These are phyloP conservation scores for Petrea volubilis DNA, from an alignment of 257 asterid species.

Conservation along the genomic window DNA sequence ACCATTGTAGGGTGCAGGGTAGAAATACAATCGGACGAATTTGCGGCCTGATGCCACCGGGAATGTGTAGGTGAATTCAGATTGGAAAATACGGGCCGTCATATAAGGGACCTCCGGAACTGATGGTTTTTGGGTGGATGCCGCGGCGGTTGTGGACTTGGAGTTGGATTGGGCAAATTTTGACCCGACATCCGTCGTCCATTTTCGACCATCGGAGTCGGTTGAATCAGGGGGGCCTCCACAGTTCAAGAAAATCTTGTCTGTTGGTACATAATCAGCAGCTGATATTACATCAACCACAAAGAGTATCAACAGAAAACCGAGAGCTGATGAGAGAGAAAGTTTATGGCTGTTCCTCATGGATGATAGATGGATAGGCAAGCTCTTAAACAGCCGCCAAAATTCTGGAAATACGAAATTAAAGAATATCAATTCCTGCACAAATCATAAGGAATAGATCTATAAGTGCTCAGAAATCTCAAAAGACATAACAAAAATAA, in stretches of 20 bases:
- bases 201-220: slow-evolving; percentile 67
- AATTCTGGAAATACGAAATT: slow-evolving; percentile 3
- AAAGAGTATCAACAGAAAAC: slow-evolving; percentile 19
- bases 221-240: slow-evolving; percentile 73
- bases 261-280: slow-evolving; percentile 64
- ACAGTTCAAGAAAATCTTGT: slow-evolving; percentile 73
- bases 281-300: slow-evolving; percentile 32
- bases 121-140: slow-evolving; percentile 68
- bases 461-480: slow-evolving; percentile 1
- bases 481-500: neutral
- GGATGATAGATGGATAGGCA: neutral
- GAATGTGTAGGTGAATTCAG: slow-evolving; percentile 76
- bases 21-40: slow-evolving; percentile 80
- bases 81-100: slow-evolving; percentile 78
- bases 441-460: slow-evolving; percentile 11
- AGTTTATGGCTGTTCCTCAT: slow-evolving; percentile 27
- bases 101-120: slow-evolving; percentile 82
- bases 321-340: neutral
- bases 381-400: slow-evolving; percentile 14
- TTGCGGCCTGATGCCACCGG: slow-evolving; percentile 81
- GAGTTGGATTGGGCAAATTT: slow-evolving; percentile 48
- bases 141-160: slow-evolving; percentile 53
- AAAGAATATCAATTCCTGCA: slow-evolving; percentile 15
- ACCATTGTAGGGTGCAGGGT: slow-evolving; percentile 63
- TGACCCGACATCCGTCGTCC: slow-evolving; percentile 80